A percentile compares a stretch with the other conserved stretches of the same genome.
These are phyloP conservation scores for Annulohypoxylon bovei DNA, from an alignment of 495 filamentous ascomycete genomes.

Conservation along the genomic window DNA sequence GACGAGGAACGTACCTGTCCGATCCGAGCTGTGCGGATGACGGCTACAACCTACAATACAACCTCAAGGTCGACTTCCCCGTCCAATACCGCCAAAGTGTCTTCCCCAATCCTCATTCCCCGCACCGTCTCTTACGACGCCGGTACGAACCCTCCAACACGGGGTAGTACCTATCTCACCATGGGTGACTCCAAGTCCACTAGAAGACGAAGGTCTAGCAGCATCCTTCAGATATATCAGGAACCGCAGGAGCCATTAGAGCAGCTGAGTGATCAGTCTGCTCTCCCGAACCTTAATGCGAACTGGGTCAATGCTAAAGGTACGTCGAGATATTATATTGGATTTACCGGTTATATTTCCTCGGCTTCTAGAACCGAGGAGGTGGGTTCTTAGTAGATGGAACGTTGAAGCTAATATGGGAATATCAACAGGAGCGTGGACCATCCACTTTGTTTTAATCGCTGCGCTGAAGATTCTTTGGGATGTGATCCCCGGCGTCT, in stretches of 20 bases:
- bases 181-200: conserved; percentile 64
- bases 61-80: conserved; percentile 41
- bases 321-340: conserved; percentile 55
- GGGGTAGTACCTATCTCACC: conserved; percentile 52
- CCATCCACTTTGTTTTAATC: conserved; percentile 94
- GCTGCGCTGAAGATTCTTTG: conserved; percentile 90
- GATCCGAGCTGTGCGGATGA: conserved; percentile 34
- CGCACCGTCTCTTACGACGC: conserved; percentile 84
- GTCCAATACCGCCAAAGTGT: conserved; percentile 83
- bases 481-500: conserved; percentile 92
- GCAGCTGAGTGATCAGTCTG: conserved; percentile 94
- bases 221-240: conserved; percentile 86
- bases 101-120: conserved; percentile 77
- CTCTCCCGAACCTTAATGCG: conserved; percentile 93
- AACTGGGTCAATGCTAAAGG: conserved; percentile 99
- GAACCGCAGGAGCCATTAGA: conserved; percentile 94
- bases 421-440: conserved; percentile 81
- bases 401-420: conserved; percentile 8
- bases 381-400: not conserved
- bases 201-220: conserved; percentile 89
- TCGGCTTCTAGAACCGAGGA: not conserved
- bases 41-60: conserved; percentile 22
- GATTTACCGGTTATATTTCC: not conserved
- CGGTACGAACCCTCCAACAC: conserved; percentile 71
- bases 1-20: conserved; percentile 14